These are phyloP conservation scores for Claviceps pazoutovae DNA, from an alignment of 2,329 filamentous ascomycete genomes.

Conservation along the genomic window DNA sequence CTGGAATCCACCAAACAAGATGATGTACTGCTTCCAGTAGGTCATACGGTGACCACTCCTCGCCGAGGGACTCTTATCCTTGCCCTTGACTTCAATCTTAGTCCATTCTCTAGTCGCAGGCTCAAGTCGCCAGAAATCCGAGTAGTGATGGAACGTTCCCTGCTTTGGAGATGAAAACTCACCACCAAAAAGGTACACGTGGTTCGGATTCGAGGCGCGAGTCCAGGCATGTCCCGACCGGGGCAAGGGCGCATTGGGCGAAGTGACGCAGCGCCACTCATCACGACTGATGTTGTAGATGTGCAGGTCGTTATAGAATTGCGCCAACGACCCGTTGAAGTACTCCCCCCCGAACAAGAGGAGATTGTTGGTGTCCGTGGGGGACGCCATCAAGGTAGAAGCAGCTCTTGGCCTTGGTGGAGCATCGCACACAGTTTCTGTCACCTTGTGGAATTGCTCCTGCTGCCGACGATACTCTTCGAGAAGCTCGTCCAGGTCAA, in stretches of 20 bases:
- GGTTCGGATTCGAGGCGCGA: slow-evolving; percentile 68
- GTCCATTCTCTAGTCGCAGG: slow-evolving; percentile 78
- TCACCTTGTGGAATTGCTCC: slow-evolving; percentile 87
- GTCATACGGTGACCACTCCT: slow-evolving; percentile 92
- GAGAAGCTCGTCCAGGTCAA: slow-evolving; percentile 84
- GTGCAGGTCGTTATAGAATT: slow-evolving; percentile 53
- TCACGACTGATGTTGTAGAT: slow-evolving; percentile 68
- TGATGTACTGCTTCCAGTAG: slow-evolving; percentile 91
- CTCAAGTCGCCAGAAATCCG: slow-evolving; percentile 93
- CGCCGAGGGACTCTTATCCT: slow-evolving; percentile 67
- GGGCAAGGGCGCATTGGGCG: slow-evolving; percentile 80
- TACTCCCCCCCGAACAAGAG: slow-evolving; percentile 92
- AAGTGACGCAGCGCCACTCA: slow-evolving; percentile 83
- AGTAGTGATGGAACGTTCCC: slow-evolving; percentile 98
- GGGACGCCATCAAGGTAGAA: slow-evolving; percentile 70
- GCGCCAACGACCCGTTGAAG: slow-evolving; percentile 79
- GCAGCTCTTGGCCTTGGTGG: slow-evolving; percentile 71
- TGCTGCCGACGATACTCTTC: slow-evolving; percentile 88
- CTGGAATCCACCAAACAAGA: slow-evolving; percentile 93
- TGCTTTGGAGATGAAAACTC: slow-evolving; percentile 96
- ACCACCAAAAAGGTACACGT: slow-evolving; percentile 85
- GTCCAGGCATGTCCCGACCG: slow-evolving; percentile 92
- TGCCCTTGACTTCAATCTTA: slow-evolving; percentile 65
- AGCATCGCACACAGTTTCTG: slow-evolving; percentile 55
- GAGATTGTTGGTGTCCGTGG: slow-evolving; percentile 73